Evolutionary conservation across 1,139 yeast genomes (phyloP).

Genomic region (Taiozyma sp.): DNA sequence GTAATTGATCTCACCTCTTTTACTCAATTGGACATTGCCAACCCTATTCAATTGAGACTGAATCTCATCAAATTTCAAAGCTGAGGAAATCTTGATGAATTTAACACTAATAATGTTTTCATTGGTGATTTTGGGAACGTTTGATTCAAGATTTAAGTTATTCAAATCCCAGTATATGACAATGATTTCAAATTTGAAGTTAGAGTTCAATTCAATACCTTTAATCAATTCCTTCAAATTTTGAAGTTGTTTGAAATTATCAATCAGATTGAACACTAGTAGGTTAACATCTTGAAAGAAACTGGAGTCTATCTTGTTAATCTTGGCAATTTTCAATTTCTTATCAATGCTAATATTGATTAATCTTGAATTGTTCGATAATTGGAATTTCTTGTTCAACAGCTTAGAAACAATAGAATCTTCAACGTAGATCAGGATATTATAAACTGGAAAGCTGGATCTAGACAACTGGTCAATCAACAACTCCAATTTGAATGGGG

Average conservation of each 20-base stretch:
- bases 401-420: constrained; percentile 16
- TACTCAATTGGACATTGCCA: constrained; percentile 12
- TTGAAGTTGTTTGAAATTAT: constrained; percentile 25
- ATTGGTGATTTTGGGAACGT: constrained; percentile 2
- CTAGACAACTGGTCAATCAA: constrained; percentile 12
- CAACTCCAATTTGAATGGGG: constrained; percentile 14
- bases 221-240: constrained; percentile 28
- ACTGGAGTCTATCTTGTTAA: constrained; percentile 12
- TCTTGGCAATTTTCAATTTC: constrained; percentile 8
- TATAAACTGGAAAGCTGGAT: constrained; percentile 20
- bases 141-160: constrained; percentile 8
- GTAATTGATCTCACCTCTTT: constrained; percentile 20
- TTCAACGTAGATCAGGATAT: constrained; percentile 20
- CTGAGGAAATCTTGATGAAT: constrained; percentile 16
- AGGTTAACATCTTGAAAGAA: constrained; percentile 25
- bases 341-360: not conserved
- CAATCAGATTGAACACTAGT: constrained; percentile 33
- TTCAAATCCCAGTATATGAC: constrained; percentile 31
- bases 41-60: constrained; percentile 11
- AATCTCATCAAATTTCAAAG: constrained; percentile 11
- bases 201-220: constrained; percentile 29
- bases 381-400: constrained; percentile 15
- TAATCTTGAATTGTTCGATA: not conserved
- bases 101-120: constrained; percentile 10
- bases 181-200: constrained; percentile 27